Conservation (phyloP, 2,329 filamentous ascomycete species). For the Aspergillus terreus region DNA sequence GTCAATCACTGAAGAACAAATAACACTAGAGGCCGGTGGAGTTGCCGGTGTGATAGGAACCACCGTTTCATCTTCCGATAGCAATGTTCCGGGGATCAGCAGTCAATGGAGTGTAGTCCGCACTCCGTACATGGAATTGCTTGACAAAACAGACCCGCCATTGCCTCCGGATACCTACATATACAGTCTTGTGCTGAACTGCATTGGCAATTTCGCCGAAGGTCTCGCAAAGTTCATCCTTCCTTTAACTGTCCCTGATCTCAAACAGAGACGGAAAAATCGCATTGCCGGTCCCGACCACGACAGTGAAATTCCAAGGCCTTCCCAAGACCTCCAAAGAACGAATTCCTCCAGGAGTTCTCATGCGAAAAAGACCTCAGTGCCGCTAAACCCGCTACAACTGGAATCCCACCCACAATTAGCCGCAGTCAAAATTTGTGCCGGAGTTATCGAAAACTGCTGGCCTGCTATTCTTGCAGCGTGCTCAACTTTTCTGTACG, state of each 20-base stretch:
- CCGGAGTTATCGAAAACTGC: conserved; percentile 80
- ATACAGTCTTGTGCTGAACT: conserved; percentile 83
- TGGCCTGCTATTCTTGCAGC: conserved; percentile 95
- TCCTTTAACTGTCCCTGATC: conserved; percentile 81
- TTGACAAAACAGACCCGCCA: conserved; percentile 87
- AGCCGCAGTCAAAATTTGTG: conserved; percentile 69
- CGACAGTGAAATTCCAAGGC: conserved; percentile 28
- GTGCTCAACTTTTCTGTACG: conserved; percentile 92
- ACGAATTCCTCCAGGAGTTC: conserved; percentile 26
- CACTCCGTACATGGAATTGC: conserved; percentile 84
- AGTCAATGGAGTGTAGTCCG: conserved; percentile 85
- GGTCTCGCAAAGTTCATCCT: conserved; percentile 90
- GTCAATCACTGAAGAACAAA: conserved; percentile 68
- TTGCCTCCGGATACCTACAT: conserved; percentile 86
- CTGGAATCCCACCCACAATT: conserved; percentile 70
- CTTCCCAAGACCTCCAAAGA: conserved; percentile 27
- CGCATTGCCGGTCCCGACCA: conserved; percentile 35
- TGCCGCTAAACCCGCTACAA: conserved; percentile 75
- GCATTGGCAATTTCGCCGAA: conserved; percentile 86
- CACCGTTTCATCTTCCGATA: conserved; percentile 62
- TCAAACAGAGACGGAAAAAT: conserved; percentile 48
- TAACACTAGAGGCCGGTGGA: conserved; percentile 83
- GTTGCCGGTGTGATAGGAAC: conserved; percentile 82
- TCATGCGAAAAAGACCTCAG: conserved; percentile 24
- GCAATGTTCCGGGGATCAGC: conserved; percentile 72